Percentiles rank a stretch among this genome's conserved stretches.
Evolutionary conservation across 2,329 filamentous ascomycete species (phyloP).

Genomic region (Botrytis byssoidea): DNA sequence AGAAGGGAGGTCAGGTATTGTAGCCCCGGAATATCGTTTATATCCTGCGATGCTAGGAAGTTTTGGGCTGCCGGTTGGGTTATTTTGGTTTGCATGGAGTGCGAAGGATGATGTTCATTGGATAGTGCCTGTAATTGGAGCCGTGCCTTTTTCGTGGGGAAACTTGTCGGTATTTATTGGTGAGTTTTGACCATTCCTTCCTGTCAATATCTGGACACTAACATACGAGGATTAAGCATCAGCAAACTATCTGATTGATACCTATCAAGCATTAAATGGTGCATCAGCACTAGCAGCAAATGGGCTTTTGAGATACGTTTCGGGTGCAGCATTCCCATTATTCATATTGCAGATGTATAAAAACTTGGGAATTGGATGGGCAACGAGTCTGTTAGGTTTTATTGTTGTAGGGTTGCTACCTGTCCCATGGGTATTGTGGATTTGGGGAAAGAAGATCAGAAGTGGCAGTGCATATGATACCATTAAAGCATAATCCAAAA

Average conservation of each 20-base stretch:
- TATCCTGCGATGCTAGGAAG: conserved; percentile 60
- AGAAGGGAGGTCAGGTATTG: conserved; percentile 24
- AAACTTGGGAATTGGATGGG: conserved; percentile 42
- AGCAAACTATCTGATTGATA: conserved; percentile 52
- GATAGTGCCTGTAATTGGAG: conserved; percentile 50
- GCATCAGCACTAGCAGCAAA: conserved; percentile 62
- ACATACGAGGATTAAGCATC: conserved; percentile 56
- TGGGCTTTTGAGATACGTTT: conserved; percentile 53
- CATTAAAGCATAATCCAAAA: conserved; percentile 34
- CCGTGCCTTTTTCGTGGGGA: conserved; percentile 58
- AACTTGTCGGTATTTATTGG: conserved; percentile 56
- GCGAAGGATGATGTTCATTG: conserved; percentile 53
- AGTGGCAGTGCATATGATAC: conserved; percentile 21
- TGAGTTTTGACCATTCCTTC: conserved; percentile 48
- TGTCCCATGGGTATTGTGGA: conserved; percentile 54
- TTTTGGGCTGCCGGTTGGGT: conserved; percentile 48
- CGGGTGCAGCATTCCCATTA: conserved; percentile 58
- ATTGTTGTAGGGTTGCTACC: conserved; percentile 49
- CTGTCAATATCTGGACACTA: conserved; percentile 49
- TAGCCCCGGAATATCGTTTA: conserved; percentile 55
- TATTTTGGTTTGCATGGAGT: conserved; percentile 62
- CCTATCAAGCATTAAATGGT: conserved; percentile 53
- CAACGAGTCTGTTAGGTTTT: conserved; percentile 43
- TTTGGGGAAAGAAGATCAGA: conserved; percentile 41
- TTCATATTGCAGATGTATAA: conserved; percentile 56